Percentiles rank a stretch among this genome's conserved stretches.
phyloP scores from a whole-genome alignment of 148 eudicot species.

The Gaultheria prostrata region DNA sequence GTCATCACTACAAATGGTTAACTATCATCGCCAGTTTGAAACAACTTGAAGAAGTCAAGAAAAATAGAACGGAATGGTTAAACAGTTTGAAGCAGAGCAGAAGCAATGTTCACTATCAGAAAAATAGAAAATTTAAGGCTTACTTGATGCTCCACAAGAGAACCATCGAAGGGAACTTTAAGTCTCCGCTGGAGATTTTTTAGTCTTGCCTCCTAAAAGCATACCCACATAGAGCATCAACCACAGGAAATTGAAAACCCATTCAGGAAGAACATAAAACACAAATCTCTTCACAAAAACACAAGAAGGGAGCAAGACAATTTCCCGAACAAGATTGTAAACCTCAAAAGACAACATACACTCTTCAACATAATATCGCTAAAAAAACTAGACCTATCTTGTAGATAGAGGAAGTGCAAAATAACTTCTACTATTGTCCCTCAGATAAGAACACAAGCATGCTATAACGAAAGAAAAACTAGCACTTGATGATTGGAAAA shows the following conservation, averaged over 20 bases:
- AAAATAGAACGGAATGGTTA: not conserved
- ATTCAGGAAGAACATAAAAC: not conserved
- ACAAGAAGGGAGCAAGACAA: not conserved
- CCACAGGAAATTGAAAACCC: not conserved
- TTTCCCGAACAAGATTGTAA: not conserved
- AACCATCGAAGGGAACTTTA: slow-evolving; percentile 87
- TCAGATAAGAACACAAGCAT: not conserved
- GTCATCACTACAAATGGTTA: not conserved
- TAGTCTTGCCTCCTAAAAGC: slow-evolving; percentile 73
- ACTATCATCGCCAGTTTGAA: not conserved
- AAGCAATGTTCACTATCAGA: not conserved
- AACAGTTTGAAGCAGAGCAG: not conserved
- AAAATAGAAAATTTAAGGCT: slow-evolving; percentile 11
- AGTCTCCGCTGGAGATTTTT: slow-evolving; percentile 67
- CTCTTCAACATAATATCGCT: not conserved
- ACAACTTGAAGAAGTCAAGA: not conserved
- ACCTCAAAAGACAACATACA: not conserved
- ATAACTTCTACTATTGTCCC: not conserved
- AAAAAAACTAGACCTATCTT: not conserved
- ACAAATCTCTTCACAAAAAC: not conserved
- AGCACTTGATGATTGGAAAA: not conserved
- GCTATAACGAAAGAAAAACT: not conserved
- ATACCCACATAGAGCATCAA: slow-evolving; percentile 5
- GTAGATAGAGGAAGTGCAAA: not conserved
- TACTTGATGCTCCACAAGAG: slow-evolving; percentile 81